Evolutionary conservation across 306 rosid species (phyloP), one percentile per base, ranked within the genome.

Genomic region (Rubus parviflorus): DNA sequence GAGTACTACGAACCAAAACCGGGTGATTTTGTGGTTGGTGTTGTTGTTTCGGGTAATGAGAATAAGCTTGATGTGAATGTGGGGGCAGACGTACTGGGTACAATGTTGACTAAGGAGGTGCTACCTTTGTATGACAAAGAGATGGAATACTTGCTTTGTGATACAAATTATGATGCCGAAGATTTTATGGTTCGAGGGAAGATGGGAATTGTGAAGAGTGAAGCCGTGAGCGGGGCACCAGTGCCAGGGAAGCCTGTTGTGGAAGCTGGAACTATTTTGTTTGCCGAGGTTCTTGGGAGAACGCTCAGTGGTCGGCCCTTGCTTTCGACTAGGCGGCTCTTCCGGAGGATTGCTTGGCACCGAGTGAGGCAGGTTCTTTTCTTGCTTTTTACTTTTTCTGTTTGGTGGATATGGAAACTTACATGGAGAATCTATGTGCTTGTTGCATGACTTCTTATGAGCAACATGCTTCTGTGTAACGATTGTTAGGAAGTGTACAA

Each of bases 301-400:
- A 95, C 96, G 5, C 91, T 95, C 30, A 90, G 98, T 77, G 98
- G 97, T 45, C 76, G 98, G 61, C 97, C 98, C 10, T 89, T 95
- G 90, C 91, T 95, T 73, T 92, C 98, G 8, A 90, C 97, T 25
- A 84, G 98, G 79, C 79, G 97, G 72, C 88, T 88, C 81, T 92
- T 90, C 80, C 95, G 98, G 25, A 79, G 89, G 63, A 83, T 84
- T 53, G 89, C 98, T 38, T 95, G 98, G 98, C 96, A 87, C 81
- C 93, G 97, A 86, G 91, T 95, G 91, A 92, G 95, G 97, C 98
- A 95, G 98, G 98, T 95, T 85, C 86, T 87, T 83, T 69, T 83
- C 97, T 85, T 67, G 81, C 92, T 84, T 86, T 75, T 70, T 75
- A 75, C 77, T 30, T 75, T 74, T 72, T 41, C 68, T 72, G 72